Evolutionary conservation across 306 rosid genomes (phyloP).

Genomic region (Biancaea sappan): DNA sequence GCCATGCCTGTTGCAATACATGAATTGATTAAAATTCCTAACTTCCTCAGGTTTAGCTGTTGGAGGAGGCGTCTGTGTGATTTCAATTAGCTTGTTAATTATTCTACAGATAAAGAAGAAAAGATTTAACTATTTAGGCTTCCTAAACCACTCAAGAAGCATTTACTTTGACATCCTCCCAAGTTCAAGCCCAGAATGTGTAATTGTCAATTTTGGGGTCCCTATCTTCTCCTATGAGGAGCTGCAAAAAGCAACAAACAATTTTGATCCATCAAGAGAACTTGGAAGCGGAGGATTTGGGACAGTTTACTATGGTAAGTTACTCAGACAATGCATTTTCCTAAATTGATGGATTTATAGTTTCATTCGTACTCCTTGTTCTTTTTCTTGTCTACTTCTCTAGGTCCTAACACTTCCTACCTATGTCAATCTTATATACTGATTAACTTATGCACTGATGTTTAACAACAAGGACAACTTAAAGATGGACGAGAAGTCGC

Average conservation of each 20-base stretch:
- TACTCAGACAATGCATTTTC: not conserved
- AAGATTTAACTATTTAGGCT: not conserved
- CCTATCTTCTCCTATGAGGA: too few species aligned
- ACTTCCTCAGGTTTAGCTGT: too few species aligned
- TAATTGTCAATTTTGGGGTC: slow-evolving; percentile 27
- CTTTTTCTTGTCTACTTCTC: not conserved
- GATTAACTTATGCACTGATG: slow-evolving; percentile 20
- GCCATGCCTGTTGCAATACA: too few species aligned
- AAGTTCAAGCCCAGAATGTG: too few species aligned
- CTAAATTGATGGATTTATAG: too few species aligned
- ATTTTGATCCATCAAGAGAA: too few species aligned
- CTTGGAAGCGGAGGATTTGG: slow-evolving; percentile 65
- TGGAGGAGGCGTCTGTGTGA: not conserved
- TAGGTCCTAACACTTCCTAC: not conserved
- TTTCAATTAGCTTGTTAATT: not conserved
- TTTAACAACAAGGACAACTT: slow-evolving; percentile 54
- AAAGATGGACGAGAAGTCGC: slow-evolving; percentile 81
- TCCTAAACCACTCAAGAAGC: too few species aligned
- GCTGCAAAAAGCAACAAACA: too few species aligned
- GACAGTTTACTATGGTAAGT: slow-evolving; percentile 39
- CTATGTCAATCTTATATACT: not conserved
- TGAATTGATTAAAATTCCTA: not conserved
- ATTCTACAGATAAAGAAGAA: not conserved
- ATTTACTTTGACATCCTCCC: not conserved
- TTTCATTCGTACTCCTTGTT: not conserved